These are phyloP conservation scores for Cryptosporidium ubiquitum DNA, from an alignment of 169 alveolate species.

Conservation along the genomic window DNA sequence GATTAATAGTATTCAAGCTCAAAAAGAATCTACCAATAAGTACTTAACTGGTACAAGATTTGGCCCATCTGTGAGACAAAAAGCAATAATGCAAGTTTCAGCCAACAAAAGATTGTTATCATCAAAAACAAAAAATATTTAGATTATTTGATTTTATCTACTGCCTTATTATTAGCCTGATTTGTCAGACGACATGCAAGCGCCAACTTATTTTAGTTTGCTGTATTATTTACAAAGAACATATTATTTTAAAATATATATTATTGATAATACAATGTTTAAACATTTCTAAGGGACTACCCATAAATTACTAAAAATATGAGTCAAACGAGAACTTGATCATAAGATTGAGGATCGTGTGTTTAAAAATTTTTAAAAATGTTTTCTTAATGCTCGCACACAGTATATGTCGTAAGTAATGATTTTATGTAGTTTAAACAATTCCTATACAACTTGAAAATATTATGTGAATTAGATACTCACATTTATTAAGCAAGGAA, in stretches of 20 bases:
- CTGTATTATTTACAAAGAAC: neutral
- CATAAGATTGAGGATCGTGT: neutral
- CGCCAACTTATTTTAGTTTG: neutral
- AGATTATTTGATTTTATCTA: neutral
- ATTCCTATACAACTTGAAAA: neutral
- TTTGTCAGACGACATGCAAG: neutral
- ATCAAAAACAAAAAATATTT: neutral
- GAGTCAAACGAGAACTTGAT: neutral
- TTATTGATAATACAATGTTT: too few species aligned
- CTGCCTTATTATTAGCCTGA: neutral
- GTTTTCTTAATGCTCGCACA: slow-evolving; percentile 9
- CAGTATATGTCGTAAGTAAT: slow-evolving; percentile 66
- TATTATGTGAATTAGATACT: neutral
- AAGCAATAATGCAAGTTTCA: neutral
- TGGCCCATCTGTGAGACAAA: slow-evolving; percentile 57
- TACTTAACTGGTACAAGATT: slow-evolving; percentile 70
- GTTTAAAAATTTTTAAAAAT: neutral
- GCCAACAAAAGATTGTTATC: neutral
- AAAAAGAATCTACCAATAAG: neutral
- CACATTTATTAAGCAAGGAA: neutral
- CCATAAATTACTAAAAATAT: too few species aligned
- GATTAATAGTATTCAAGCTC: slow-evolving; percentile 55
- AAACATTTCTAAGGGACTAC: neutral
- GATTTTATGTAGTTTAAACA: slow-evolving; percentile 7
- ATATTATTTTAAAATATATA: too few species aligned